A percentile compares a stretch with the other conserved stretches of the same genome.
Conservation (phyloP, 192 early-diverging fungal species). For the Backusella psychrophila region DNA sequence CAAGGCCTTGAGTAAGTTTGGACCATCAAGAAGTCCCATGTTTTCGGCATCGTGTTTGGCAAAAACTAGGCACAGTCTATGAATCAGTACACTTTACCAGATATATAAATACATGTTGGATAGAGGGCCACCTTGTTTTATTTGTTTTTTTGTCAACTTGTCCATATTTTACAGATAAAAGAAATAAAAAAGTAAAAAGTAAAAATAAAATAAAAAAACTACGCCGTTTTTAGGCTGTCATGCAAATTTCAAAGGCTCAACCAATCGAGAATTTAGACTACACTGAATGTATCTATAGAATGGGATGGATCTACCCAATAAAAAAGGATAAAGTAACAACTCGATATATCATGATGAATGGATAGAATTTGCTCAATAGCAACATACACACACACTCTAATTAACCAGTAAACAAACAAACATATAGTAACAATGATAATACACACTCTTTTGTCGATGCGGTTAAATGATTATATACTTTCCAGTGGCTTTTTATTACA, state of each 20-base stretch:
- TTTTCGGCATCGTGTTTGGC: neutral
- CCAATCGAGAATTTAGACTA: neutral
- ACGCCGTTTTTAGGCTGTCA: neutral
- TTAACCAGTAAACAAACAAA: no score
- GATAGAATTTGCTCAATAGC: no score
- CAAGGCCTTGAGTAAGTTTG: neutral
- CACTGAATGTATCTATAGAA: no score
- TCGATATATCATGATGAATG: no score
- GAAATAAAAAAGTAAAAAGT: neutral
- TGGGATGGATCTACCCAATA: no score
- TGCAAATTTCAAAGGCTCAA: neutral
- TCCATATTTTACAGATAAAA: neutral
- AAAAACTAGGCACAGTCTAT: neutral
- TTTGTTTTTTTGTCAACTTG: neutral
- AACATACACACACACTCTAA: no score
- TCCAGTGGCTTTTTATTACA: neutral
- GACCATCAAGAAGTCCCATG: neutral
- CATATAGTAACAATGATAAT: neutral
- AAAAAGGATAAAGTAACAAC: no score
- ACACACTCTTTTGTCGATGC: neutral
- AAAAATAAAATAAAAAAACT: neutral
- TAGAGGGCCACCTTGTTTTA: neutral
- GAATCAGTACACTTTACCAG: neutral
- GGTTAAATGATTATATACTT: conserved; percentile 3
- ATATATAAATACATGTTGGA: no score